Evolutionary conservation across 2,329 filamentous ascomycete genomes (phyloP).

Genomic region (Neofusicoccum laricinum): DNA sequence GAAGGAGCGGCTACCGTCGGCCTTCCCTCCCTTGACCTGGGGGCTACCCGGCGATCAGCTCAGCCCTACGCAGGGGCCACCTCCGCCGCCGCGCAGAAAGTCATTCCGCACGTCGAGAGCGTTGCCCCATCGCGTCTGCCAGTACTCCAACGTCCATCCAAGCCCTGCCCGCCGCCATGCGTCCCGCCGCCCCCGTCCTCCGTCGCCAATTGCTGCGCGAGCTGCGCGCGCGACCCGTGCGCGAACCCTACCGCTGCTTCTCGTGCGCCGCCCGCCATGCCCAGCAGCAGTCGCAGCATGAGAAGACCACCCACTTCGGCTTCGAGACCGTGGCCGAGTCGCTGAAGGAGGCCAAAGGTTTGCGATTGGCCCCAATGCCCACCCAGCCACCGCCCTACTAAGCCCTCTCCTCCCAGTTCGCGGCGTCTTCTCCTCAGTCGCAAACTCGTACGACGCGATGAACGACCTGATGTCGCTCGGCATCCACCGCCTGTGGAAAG

Average conservation of each 20-base stretch:
- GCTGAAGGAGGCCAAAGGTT: constrained; percentile 70
- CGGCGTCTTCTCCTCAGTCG: constrained; percentile 91
- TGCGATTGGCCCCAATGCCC: background rate
- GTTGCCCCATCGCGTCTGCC: background rate
- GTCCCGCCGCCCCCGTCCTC: constrained; percentile 25
- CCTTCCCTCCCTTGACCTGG: background rate
- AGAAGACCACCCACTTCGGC: constrained; percentile 81
- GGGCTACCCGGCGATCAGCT: background rate
- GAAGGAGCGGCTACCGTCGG: constrained; percentile 28
- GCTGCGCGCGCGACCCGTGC: constrained; percentile 13
- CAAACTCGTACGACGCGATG: constrained; percentile 94
- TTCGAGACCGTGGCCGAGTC: constrained; percentile 80
- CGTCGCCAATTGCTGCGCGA: constrained; percentile 31
- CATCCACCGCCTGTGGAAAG: constrained; percentile 95
- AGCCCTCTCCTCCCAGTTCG: constrained; percentile 57
- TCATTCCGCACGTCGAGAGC: constrained; percentile 4
- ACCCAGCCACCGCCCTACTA: background rate
- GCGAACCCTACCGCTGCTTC: constrained; percentile 47
- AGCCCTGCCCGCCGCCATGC: constrained; percentile 20
- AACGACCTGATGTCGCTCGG: constrained; percentile 99
- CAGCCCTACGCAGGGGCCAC: constrained; percentile 16
- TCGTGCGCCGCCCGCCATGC: constrained; percentile 46
- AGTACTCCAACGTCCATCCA: background rate
- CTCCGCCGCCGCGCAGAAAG: constrained; percentile 3
- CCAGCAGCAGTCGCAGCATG: constrained; percentile 39